Conservation (phyloP, 345 rosid species). For the Eucalyptus leucophloia region DNA sequence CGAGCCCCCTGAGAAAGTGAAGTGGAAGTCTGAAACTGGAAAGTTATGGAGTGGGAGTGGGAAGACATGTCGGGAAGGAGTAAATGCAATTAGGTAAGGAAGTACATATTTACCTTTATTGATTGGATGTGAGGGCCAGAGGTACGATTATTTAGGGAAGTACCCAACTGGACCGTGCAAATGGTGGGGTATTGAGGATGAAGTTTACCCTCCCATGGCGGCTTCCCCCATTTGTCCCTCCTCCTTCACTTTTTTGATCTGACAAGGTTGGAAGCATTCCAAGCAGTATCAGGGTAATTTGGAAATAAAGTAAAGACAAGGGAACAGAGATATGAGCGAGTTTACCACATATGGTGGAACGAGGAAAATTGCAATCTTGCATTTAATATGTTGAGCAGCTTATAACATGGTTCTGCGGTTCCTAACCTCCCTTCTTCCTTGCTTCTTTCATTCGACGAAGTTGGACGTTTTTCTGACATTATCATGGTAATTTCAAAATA, state of each 20-base stretch:
- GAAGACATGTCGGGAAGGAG: background rate
- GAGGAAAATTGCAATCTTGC: background rate
- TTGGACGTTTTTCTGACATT: too few species aligned
- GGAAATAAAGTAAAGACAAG: background rate
- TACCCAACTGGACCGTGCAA: background rate
- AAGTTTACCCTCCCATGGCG: background rate
- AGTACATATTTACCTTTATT: background rate
- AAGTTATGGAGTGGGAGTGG: background rate
- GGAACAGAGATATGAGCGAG: background rate
- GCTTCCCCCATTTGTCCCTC: background rate
- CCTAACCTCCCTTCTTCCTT: background rate
- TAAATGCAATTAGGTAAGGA: background rate
- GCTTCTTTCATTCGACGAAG: too few species aligned
- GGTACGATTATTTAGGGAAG: background rate
- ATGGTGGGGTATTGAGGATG: background rate
- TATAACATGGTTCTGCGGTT: background rate
- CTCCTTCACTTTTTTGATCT: background rate
- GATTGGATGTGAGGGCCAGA: background rate
- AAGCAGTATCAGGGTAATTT: background rate
- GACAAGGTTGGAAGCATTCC: background rate
- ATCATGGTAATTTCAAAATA: background rate
- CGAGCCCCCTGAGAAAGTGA: background rate
- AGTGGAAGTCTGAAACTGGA: background rate
- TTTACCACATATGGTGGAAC: background rate
- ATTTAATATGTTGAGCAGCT: background rate